Evolutionary conservation across 148 eudicot species (phyloP).

Genomic region (Chenopodium suecicum): DNA sequence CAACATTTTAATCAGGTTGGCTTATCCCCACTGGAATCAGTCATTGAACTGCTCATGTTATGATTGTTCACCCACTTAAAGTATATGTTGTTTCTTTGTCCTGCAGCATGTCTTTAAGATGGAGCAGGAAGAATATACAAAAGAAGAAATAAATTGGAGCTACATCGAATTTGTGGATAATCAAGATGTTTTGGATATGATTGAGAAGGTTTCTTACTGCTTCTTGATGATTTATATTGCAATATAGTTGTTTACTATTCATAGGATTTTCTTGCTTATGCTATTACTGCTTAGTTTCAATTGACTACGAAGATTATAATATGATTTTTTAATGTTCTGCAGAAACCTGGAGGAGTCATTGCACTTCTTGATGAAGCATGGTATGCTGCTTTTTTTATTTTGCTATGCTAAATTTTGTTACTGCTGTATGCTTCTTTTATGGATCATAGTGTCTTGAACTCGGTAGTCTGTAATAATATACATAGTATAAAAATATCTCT

Average conservation of each 20-base stretch:
- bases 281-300: not conserved
- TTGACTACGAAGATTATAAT: slow-evolving; percentile 3
- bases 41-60: not conserved
- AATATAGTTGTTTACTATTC: not conserved
- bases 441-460: not conserved
- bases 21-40: not conserved
- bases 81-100: slow-evolving; percentile 20
- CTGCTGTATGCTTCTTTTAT: not conserved
- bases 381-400: slow-evolving; percentile 32
- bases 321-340: slow-evolving; percentile 28
- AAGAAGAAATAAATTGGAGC: slow-evolving; percentile 95
- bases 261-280: not conserved
- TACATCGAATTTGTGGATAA: slow-evolving; percentile 98
- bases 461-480: not conserved
- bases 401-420: not conserved
- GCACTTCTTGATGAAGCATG: slow-evolving; percentile 98
- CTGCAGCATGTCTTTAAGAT: slow-evolving; percentile 98
- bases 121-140: slow-evolving; percentile 99
- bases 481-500: not conserved
- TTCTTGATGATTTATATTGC: not conserved
- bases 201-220: slow-evolving; percentile 73
- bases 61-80: slow-evolving; percentile 19
- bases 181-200: slow-evolving; percentile 91
- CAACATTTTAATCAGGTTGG: slow-evolving; percentile 99
- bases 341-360: slow-evolving; percentile 99